These are phyloP conservation scores for Yarrowia hollandica DNA, from an alignment of 805 yeast genomes.

Conservation along the genomic window DNA sequence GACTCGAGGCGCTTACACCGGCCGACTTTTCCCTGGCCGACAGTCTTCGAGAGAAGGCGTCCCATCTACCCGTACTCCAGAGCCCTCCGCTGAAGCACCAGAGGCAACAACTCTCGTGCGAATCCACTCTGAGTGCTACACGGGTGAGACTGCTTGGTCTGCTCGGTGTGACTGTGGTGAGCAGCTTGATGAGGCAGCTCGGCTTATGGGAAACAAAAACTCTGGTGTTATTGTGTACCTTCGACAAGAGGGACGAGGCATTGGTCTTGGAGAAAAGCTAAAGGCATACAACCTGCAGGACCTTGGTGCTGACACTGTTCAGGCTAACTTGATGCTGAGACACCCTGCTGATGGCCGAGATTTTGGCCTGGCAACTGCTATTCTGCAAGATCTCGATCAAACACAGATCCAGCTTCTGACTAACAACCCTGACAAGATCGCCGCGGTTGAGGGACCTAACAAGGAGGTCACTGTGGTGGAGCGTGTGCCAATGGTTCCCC, in stretches of 20 bases:
- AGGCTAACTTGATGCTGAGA: conserved; percentile 85
- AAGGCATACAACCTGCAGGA: conserved; percentile 97
- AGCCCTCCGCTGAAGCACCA: conserved; percentile 16
- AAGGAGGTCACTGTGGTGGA: conserved; percentile 73
- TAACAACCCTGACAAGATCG: conserved; percentile 93
- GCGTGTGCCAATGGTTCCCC: conserved; percentile 95
- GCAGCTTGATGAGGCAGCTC: conserved; percentile 97
- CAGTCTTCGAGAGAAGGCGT: conserved; percentile 46
- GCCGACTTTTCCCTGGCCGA: conserved; percentile 87
- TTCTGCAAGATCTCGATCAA: conserved; percentile 78
- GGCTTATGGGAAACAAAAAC: conserved; percentile 82
- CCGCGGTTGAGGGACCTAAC: conserved; percentile 88
- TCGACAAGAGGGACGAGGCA: conserved; percentile 98
- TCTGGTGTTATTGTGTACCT: conserved; percentile 93
- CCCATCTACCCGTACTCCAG: conserved; percentile 28
- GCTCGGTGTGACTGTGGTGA: conserved; percentile 99
- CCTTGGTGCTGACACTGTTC: conserved; percentile 97
- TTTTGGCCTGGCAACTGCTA: conserved; percentile 91
- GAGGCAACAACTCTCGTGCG: conserved; percentile 56
- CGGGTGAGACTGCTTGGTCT: conserved; percentile 99
- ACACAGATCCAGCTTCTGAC: conserved; percentile 74
- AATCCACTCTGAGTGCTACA: conserved; percentile 95
- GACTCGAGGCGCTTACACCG: conserved; percentile 98
- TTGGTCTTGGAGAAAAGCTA: conserved; percentile 95
- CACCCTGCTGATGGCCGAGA: conserved; percentile 99